A percentile compares a stretch with the other conserved stretches of the same genome.
Conservation (phyloP, 2,329 filamentous ascomycete species). For the Drechslerella stenobrocha region DNA sequence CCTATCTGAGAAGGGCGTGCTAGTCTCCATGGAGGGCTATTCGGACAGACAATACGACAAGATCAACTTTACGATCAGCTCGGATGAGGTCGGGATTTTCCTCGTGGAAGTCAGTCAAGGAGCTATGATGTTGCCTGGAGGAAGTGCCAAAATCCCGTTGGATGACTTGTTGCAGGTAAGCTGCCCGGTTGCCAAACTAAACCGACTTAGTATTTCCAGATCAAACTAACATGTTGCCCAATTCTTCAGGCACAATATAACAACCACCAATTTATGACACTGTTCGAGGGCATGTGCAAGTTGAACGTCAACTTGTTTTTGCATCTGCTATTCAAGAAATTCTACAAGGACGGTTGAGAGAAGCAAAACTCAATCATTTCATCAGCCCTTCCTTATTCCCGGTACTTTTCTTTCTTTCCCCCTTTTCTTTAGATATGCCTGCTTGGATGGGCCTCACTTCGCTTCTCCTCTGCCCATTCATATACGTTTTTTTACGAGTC, state of each 20-base stretch:
- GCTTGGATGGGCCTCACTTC: slow-evolving; percentile 23
- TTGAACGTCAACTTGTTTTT: slow-evolving; percentile 96
- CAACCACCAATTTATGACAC: slow-evolving; percentile 90
- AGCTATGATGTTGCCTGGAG: slow-evolving; percentile 93
- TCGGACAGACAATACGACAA: slow-evolving; percentile 82
- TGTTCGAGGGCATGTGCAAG: slow-evolving; percentile 82
- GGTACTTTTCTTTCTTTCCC: neutral
- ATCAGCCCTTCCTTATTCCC: neutral
- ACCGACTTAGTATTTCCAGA: neutral
- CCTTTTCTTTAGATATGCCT: slow-evolving; percentile 9
- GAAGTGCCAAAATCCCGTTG: slow-evolving; percentile 82
- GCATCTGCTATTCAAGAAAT: slow-evolving; percentile 98
- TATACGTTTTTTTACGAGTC: slow-evolving; percentile 13
- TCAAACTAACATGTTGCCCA: slow-evolving; percentile 25
- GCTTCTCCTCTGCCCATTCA: slow-evolving; percentile 1
- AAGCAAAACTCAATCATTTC: slow-evolving; percentile 1
- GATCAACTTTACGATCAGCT: slow-evolving; percentile 90
- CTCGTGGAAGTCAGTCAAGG: slow-evolving; percentile 86
- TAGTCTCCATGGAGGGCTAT: slow-evolving; percentile 88
- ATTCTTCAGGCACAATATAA: slow-evolving; percentile 81
- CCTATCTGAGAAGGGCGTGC: slow-evolving; percentile 87
- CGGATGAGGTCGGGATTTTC: slow-evolving; percentile 92
- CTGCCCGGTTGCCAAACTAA: neutral
- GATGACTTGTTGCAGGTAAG: slow-evolving; percentile 75
- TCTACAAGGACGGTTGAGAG: slow-evolving; percentile 72